phyloP scores from a whole-genome alignment of 192 early-diverging fungal genomes.

The Podila horticola region DNA sequence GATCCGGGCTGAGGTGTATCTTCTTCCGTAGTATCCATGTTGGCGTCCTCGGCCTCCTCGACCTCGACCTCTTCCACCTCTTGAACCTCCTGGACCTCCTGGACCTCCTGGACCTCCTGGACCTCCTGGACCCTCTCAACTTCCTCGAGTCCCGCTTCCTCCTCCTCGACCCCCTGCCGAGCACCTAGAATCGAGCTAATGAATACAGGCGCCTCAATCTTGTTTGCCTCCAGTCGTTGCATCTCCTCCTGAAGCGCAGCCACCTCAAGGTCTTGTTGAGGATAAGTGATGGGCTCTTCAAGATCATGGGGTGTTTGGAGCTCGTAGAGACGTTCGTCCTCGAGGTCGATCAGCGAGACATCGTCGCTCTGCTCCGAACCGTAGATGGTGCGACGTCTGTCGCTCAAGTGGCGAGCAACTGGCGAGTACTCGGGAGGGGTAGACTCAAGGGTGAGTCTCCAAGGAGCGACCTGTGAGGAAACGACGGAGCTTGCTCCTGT shows the following conservation, averaged over 20 bases:
- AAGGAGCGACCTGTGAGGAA: constrained; percentile 6
- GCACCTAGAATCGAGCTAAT: constrained; percentile 17
- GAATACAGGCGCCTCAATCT: constrained; percentile 36
- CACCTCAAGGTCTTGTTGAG: constrained; percentile 27
- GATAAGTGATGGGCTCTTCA: constrained; percentile 23
- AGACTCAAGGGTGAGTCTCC: constrained; percentile 1
- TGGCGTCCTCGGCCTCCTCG: too few relatives aligned
- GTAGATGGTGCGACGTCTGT: constrained; percentile 10
- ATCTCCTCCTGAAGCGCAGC: constrained; percentile 13
- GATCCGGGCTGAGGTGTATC: not conserved
- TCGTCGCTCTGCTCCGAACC: constrained; percentile 32
- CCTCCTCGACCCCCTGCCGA: not conserved
- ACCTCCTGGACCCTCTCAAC: not conserved
- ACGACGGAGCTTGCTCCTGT: not conserved
- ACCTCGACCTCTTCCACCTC: not conserved
- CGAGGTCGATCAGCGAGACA: constrained; percentile 38
- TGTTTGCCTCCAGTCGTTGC: constrained; percentile 26
- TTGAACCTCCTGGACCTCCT: not conserved
- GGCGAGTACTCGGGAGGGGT: constrained; percentile 1
- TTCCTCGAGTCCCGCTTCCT: not conserved
- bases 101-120: not conserved
- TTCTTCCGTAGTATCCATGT: not conserved
- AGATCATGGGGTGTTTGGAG: not conserved
- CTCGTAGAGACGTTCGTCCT: constrained; percentile 6
- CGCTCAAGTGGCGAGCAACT: too few relatives aligned